Percentiles rank a stretch among this genome's conserved stretches.
These are phyloP conservation scores for Hyaloscypha finlandica DNA, from an alignment of 495 filamentous ascomycete genomes.

Conservation along the genomic window DNA sequence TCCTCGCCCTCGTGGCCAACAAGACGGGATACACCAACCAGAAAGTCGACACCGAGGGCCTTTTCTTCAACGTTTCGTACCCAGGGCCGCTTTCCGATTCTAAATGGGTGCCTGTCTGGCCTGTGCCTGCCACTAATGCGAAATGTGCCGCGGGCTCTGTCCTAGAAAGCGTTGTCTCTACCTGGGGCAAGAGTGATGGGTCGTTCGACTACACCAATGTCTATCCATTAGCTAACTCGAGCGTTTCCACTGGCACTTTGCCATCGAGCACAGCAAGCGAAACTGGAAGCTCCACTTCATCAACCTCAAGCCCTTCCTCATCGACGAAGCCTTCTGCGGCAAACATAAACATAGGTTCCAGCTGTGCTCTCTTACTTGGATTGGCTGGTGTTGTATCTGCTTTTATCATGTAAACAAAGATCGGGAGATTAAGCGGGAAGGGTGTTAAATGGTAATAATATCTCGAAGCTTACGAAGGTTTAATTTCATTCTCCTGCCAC, in stretches of 20 bases:
- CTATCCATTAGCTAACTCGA: neutral
- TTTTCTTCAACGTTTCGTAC: conserved; percentile 49
- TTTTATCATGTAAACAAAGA: neutral
- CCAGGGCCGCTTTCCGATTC: conserved; percentile 51
- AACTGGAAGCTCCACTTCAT: neutral
- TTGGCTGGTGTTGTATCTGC: neutral
- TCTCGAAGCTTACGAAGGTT: neutral
- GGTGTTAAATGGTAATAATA: neutral
- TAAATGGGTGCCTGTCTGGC: conserved; percentile 41
- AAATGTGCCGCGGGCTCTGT: conserved; percentile 51
- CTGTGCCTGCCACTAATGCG: conserved; percentile 42
- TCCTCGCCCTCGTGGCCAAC: conserved; percentile 56
- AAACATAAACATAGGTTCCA: neutral
- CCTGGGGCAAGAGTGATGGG: conserved; percentile 37
- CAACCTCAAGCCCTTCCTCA: neutral
- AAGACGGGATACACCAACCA: conserved; percentile 52
- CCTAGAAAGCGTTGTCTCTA: conserved; percentile 44
- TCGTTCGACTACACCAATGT: conserved; percentile 45
- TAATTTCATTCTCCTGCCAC: no score
- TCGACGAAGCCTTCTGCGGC: neutral
- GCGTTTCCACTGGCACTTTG: neutral
- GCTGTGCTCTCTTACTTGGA: neutral
- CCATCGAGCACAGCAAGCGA: neutral
- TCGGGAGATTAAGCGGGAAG: neutral
- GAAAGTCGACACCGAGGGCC: conserved; percentile 44